Base-by-base conservation (phyloP, 768 basidiomycete species). In the Mycena rebaudengoi region DNA sequence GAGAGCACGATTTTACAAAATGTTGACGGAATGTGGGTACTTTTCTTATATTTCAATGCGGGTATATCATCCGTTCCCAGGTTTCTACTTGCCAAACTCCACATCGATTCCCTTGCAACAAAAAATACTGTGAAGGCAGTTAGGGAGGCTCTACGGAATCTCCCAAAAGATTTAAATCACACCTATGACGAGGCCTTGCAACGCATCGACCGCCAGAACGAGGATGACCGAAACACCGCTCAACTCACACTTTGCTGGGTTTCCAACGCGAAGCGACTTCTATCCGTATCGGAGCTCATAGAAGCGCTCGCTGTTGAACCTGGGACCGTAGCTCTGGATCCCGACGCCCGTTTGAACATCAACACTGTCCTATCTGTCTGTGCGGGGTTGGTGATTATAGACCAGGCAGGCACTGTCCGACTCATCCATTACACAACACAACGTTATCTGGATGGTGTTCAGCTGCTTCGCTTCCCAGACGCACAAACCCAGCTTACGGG, bases 71-170 rank as follows among this genome's bases (percentile, higher is more conserved):
- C 5, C 10, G 14, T 39, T 46, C 11, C 43, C 43, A 21, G 58
- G 58, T 60, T 60, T 28, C 20, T 60, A 18, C 6, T 60, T 2
- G 58, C 58, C 6, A 60, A 60, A 25, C 48, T 60, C 8, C 58
- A 60, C 28, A 48, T 60, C 12, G n/a, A 1, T 5, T 49, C 28
- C 4, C 25, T 60, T 7, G 20, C 29, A 10, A 23, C 20, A 21
- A 49, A 35, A 11, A 26, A 25, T 2, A 60, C 58, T 8, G 20
- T 39, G 11, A 49, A 45, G 18, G 33, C 44, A 26, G 35, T 59
- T 3, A 44, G n/a, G 1, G 45, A 39, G 4, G 37, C 45, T 10
- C 30, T 60, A 26, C 2, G 23, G n/a, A 11, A 28, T 12, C 28
- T 60, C 46, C 45, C 58, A 3, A 40, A 14, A 11, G 52, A 30